Conservation (phyloP, 2,329 filamentous ascomycete genomes). For the Claviceps capensis region DNA sequence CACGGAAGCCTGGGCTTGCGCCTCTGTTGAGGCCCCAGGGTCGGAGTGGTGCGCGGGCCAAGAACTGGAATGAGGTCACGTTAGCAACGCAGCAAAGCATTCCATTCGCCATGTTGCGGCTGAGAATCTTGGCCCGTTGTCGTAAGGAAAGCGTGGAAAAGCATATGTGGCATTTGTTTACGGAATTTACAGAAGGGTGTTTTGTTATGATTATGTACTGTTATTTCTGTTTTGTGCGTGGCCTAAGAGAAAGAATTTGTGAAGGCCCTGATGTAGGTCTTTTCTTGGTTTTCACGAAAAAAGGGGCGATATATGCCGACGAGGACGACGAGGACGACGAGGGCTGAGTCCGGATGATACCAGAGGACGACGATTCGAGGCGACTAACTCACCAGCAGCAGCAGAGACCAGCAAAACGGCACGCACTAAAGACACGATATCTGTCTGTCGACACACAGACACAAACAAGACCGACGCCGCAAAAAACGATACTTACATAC, state of each 20-base stretch:
- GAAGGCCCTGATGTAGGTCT: neutral
- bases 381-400: no score
- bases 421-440: no score
- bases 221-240: neutral
- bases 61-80: constrained; percentile 22
- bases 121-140: no score
- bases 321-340: no score
- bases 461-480: no score
- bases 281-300: neutral
- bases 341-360: no score
- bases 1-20: neutral
- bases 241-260: neutral
- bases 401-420: no score
- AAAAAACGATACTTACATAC: no score
- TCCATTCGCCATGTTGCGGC: constrained; percentile 18
- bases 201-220: neutral
- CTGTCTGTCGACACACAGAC: no score
- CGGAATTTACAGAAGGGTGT: neutral
- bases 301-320: no score
- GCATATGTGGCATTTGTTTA: neutral
- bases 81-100: constrained; percentile 29
- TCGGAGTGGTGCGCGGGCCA: constrained; percentile 6
- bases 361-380: no score
- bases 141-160: no score
- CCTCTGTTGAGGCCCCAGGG: neutral